Conservation (phyloP, 352 stramenopile species). For the Phytophthora fragariae region DNA sequence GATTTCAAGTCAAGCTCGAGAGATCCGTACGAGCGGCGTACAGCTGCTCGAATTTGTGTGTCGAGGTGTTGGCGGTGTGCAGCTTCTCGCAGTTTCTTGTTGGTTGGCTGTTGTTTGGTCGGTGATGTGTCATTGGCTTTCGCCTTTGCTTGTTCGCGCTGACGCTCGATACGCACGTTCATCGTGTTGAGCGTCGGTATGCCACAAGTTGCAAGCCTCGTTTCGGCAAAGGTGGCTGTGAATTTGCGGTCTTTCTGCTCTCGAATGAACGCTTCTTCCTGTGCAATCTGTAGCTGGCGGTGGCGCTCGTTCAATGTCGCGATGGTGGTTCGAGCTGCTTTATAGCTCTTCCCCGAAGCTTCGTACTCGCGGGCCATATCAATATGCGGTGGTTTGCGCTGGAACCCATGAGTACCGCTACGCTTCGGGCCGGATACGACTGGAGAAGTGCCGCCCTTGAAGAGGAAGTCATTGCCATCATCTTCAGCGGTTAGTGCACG, state of each 20-base stretch:
- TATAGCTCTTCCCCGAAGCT: conserved; percentile 51
- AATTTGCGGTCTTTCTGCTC: conserved; percentile 48
- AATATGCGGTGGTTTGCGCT: conserved; percentile 65
- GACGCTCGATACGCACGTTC: conserved; percentile 58
- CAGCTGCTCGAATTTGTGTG: conserved; percentile 42
- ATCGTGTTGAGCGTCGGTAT: conserved; percentile 74
- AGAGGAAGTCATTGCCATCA: conserved; percentile 61
- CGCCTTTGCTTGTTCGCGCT: conserved; percentile 40
- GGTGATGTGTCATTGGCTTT: conserved; percentile 17
- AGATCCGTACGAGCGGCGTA: conserved; percentile 62
- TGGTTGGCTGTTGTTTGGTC: conserved; percentile 13
- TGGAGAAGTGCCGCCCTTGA: conserved; percentile 28
- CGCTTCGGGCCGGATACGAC: conserved; percentile 9
- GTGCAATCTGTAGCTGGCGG: conserved; percentile 52
- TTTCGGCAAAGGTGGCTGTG: conserved; percentile 65
- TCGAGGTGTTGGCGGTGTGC: conserved; percentile 18
- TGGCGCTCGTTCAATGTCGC: conserved; percentile 57
- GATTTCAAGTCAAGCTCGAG: conserved; percentile 72
- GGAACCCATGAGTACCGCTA: conserved; percentile 34
- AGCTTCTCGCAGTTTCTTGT: conserved; percentile 33
- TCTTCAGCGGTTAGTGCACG: conserved; percentile 34
- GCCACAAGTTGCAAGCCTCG: conserved; percentile 64
- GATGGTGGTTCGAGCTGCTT: conserved; percentile 56
- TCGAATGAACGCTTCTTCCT: conserved; percentile 64
- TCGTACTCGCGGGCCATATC: conserved; percentile 64